Base-by-base conservation (phyloP, 73 alveolate genomes). In the Uronychia setigera region DNA sequence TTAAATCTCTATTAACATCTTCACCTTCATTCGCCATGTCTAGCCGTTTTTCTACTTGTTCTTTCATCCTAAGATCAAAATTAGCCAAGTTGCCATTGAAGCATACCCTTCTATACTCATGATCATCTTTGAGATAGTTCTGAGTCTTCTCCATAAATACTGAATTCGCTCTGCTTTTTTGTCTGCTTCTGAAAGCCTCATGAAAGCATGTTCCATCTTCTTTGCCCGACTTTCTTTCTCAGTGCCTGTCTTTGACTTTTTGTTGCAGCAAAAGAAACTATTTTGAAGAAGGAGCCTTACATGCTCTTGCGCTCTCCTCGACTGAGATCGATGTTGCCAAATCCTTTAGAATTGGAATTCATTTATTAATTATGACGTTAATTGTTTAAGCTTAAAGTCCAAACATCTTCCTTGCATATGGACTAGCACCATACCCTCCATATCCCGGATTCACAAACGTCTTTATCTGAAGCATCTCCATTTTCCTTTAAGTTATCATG, bases 91-190 rank as follows among this genome's bases (percentile, higher is more conserved):
- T 28, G 34, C 35, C 74, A 1, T 83, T 74, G 32, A 75, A 26
- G n/a, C 5, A 46, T 46, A 46, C 67, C 67, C 67, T 46, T 46
- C 67, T 11, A 46, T 46, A 19, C 67, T 46, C 27, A 77, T 79
- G 77, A 83, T 83, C 78, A 74, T 74, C 59, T 83, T 83, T 1
- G 77, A 78, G 79, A 74, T 83, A 14, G 76, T 57, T 33, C 93
- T 59, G 19, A 87, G 81, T 27, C 31, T 58, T 35, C 77, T 74
- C 93, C 93, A 87, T 5, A 86, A 79, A 14, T 59, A 58, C 34
- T 79, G 28, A 26, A 82, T 86, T 32, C 92, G 35, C 31, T 86
- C 87, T 29, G 74, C 78, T 32, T 82, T 86, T 26, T 80, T 59
- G 35, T 86, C 92, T 9, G 79, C 67, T 29, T 79, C 92, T 26